phyloP scores from a whole-genome alignment of 108 stramenopile species.

The Discostella stelligeroides region DNA sequence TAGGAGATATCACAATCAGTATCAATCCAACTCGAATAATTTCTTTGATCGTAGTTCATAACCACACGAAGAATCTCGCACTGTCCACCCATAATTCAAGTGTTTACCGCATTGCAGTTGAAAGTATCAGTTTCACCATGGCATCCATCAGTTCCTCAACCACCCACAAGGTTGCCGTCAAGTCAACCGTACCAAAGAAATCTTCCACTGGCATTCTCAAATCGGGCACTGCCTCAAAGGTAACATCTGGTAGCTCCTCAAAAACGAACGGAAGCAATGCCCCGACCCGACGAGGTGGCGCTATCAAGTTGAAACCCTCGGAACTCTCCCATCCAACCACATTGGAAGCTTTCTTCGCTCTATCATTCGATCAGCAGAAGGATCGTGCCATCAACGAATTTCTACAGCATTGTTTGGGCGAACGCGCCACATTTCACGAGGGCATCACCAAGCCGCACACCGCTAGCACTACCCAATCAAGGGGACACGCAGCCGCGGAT shows the following conservation, averaged over 20 bases:
- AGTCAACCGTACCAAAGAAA: slow-evolving; percentile 31
- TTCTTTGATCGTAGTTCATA: background rate
- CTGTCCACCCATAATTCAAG: no score
- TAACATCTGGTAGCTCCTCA: slow-evolving; percentile 15
- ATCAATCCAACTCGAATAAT: background rate
- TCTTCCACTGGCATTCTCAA: slow-evolving; percentile 39
- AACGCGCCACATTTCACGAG: slow-evolving; percentile 49
- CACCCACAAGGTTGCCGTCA: slow-evolving; percentile 53
- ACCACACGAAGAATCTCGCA: no score
- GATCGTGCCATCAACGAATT: slow-evolving; percentile 54
- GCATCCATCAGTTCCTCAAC: slow-evolving; percentile 61
- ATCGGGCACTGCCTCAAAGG: slow-evolving; percentile 33
- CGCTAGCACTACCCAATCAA: slow-evolving; percentile 66
- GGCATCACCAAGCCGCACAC: slow-evolving; percentile 70
- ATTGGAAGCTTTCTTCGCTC: slow-evolving; percentile 37
- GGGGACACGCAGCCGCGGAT: slow-evolving; percentile 78
- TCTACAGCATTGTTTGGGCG: slow-evolving; percentile 68
- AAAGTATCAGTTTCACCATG: slow-evolving; percentile 41
- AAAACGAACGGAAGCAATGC: background rate
- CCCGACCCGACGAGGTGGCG: slow-evolving; percentile 52
- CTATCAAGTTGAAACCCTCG: slow-evolving; percentile 60
- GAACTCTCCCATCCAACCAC: slow-evolving; percentile 55
- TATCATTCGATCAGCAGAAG: slow-evolving; percentile 39
- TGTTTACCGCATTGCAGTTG: background rate
- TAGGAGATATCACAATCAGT: background rate